Evolutionary conservation across 2,329 filamentous ascomycete genomes (phyloP).

Genomic region (Exophiala bonariae): DNA sequence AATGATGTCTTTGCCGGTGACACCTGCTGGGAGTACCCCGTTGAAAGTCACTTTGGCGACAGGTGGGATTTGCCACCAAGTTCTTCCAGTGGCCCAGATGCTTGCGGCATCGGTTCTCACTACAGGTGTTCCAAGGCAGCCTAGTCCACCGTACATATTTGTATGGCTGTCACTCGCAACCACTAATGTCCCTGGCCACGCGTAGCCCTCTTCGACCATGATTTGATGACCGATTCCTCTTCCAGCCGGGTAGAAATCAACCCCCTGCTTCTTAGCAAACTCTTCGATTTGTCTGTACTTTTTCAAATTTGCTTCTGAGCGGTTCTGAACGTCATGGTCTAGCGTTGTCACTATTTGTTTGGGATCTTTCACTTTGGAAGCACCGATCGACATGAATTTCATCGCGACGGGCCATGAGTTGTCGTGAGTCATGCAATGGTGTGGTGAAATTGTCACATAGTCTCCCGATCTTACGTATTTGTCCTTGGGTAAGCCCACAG

Average conservation of each 20-base stretch:
- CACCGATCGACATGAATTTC: slow-evolving; percentile 83
- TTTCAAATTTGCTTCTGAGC: slow-evolving; percentile 71
- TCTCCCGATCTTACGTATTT: slow-evolving; percentile 79
- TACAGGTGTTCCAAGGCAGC: slow-evolving; percentile 74
- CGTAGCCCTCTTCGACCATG: slow-evolving; percentile 82
- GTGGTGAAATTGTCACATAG: slow-evolving; percentile 74
- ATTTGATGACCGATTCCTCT: slow-evolving; percentile 87
- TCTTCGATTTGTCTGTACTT: slow-evolving; percentile 81
- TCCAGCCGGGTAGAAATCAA: slow-evolving; percentile 75
- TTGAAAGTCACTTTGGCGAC: slow-evolving; percentile 77
- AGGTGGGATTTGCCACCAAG: slow-evolving; percentile 88
- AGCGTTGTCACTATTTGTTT: slow-evolving; percentile 78
- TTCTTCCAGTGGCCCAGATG: slow-evolving; percentile 80
- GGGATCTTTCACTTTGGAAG: slow-evolving; percentile 68
- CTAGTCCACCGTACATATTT: slow-evolving; percentile 79
- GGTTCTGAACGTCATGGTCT: slow-evolving; percentile 89
- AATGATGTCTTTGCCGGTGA: slow-evolving; percentile 93
- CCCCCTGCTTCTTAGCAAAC: slow-evolving; percentile 76
- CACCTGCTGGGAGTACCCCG: slow-evolving; percentile 72
- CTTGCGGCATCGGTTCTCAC: slow-evolving; percentile 84
- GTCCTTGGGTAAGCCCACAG: slow-evolving; percentile 70
- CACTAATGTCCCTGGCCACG: slow-evolving; percentile 79
- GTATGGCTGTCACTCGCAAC: slow-evolving; percentile 73
- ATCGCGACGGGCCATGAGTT: slow-evolving; percentile 74
- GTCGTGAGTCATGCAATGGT: slow-evolving; percentile 82